These are phyloP conservation scores for Infundibulicybe gibba DNA, from an alignment of 768 basidiomycete species.

Conservation along the genomic window DNA sequence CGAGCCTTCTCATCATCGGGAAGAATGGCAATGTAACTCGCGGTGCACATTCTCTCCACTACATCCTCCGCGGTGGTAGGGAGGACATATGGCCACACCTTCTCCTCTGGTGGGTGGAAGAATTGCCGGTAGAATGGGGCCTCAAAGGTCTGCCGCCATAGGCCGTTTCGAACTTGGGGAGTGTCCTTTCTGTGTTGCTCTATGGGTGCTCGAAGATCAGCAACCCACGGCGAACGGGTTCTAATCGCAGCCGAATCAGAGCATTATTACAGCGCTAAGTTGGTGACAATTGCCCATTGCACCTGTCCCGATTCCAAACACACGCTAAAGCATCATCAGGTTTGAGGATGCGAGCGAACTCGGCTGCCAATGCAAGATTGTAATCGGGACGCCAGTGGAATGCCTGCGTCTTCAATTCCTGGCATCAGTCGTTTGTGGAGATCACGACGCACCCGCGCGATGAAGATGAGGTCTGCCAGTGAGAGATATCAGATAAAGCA, in stretches of 20 bases:
- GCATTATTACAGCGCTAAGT: not conserved
- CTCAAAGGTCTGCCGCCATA: conserved; percentile 72
- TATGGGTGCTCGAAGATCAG: conserved; percentile 64
- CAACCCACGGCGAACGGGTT: too few relatives aligned
- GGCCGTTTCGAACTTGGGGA: conserved; percentile 76
- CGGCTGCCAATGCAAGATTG: conserved; percentile 60
- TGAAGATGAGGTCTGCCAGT: too few relatives aligned
- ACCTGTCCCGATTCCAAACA: conserved; percentile 92
- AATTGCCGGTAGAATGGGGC: conserved; percentile 54
- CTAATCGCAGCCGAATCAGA: too few relatives aligned
- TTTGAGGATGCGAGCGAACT: too few relatives aligned
- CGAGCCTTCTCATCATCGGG: conserved; percentile 62
- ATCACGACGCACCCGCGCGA: conserved; percentile 24
- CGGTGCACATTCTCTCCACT: conserved; percentile 69
- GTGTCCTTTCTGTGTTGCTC: conserved; percentile 68
- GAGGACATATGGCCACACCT: conserved; percentile 49
- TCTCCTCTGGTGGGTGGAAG: conserved; percentile 63
- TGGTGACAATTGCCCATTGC: conserved; percentile 6
- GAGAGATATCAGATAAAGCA: too few relatives aligned
- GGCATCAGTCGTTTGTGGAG: too few relatives aligned
- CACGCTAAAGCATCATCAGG: conserved; percentile 65
- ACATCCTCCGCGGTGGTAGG: conserved; percentile 50
- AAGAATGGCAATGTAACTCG: conserved; percentile 81
- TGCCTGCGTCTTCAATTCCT: conserved; percentile 97
- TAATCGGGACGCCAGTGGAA: conserved; percentile 89